Percentiles rank a stretch among this genome's conserved stretches.
phyloP scores from a whole-genome alignment of 305 asterid genomes.

The Fraxinus dipetala region DNA sequence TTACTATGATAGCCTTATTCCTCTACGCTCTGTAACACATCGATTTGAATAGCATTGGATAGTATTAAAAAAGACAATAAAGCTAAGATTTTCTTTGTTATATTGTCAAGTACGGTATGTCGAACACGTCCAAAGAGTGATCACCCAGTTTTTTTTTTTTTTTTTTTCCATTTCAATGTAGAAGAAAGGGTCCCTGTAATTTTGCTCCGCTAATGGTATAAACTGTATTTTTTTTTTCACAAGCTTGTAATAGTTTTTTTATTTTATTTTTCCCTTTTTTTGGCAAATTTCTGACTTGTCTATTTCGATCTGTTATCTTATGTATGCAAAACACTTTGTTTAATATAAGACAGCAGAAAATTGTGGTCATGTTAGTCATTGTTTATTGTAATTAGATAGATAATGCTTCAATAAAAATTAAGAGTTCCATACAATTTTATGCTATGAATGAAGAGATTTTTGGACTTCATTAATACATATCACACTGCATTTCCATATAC shows the following conservation, averaged over 20 bases:
- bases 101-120: background rate
- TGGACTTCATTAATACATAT: background rate
- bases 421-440: background rate
- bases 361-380: background rate
- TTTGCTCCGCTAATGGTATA: background rate
- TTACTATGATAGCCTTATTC: slow-evolving; percentile 23
- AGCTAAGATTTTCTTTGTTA: background rate
- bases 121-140: background rate
- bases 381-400: background rate
- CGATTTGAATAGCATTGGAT: background rate
- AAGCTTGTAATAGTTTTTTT: background rate
- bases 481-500: background rate
- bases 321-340: background rate
- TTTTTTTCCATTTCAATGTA: background rate
- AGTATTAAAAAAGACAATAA: background rate
- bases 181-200: background rate
- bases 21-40: background rate
- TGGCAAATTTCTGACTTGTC: background rate
- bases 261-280: background rate
- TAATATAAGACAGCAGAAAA: background rate
- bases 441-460: background rate
- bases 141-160: background rate
- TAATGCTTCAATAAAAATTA: background rate
- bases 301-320: background rate
- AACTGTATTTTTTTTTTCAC: background rate